Base-by-base conservation (phyloP, 2,329 filamentous ascomycete species). In the Nigrospora sphaerica region DNA sequence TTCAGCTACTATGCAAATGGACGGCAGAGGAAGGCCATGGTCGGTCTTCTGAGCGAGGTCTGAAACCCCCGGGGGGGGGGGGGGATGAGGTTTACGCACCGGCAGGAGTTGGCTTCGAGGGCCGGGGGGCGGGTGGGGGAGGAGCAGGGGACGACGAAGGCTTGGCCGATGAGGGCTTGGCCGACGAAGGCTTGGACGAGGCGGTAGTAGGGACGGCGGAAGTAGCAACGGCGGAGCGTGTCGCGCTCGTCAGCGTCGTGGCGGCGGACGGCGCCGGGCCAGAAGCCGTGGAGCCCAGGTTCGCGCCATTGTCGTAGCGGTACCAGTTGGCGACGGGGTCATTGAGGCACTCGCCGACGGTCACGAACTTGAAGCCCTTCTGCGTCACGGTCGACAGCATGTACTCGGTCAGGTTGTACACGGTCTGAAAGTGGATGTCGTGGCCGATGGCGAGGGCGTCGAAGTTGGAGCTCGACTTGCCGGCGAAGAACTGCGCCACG, bases 371-470 rank as follows among this genome's bases (percentile, higher is more conserved):
- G 46, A 59, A 62, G 0, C 68, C 69, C n/a, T 63, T 58, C 6
- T 46, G 52, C 28, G 57, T 52, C 32, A 73, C 55, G 39, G 48
- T 51, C 23, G 53, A 39, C 12, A 65, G 42, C 62, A 67, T 65
- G 46, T 60, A 62, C 16, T 56, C 49, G 9, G 61, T 62, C 47
- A 77, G 57, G 34, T 65, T 69, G 7, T 59, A 52, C 4, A 70
- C 73, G 0, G 73, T 74, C 52, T 72, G 65, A 46, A 69, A 57
- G 46, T 77, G 72, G 19, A 75, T 70, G 50, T 78, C 75, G 52
- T 78, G 75, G 0, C 69, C 69, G 42, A 83, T 75, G 16, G 72
- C 66, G 37, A 83, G 71, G 32, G 71, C 76, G 14, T 69, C 56
- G 13, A 58, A 60, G 4, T 58, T 45, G 38, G 54, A 46, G 6